Base-by-base conservation (phyloP, 257 asterid genomes). In the Solanum medicagineum region DNA sequence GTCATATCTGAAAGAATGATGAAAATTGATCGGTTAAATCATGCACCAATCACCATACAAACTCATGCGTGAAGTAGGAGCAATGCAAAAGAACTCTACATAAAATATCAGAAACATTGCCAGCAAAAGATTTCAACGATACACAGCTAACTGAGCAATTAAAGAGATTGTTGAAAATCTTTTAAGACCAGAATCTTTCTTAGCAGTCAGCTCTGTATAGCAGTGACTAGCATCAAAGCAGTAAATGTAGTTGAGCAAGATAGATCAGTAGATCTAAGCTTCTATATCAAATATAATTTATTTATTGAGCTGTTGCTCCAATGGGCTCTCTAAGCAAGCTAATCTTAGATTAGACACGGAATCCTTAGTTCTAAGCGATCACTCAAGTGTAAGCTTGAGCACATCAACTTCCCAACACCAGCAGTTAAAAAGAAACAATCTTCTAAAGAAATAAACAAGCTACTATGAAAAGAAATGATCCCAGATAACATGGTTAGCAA, bases 1-100 rank as follows among this genome's bases (percentile, higher is more conserved):
- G 86, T 97, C 98, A 63, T 94, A 95, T 90, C 99, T 97, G 94
- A 49, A 80, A 36, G 71, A 75, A 40, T 49, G 14, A 32, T 62
- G 71, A 81, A 42, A 75, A 75, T 55, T 63, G 36, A 83, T 44
- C 75, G 57, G 60, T 87, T 44, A 79, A 7, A 66, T 81, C 56
- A 65, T 11, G 45, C 69, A 26, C 8, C 62, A 45, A 84, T 49
- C 59, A 82, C 62, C 77, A 62, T 22, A 26, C 17, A 26, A 24
- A 26, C 57, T 75, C 59, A 22, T 13, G n/a, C 5, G 4, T 74
- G 59, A 22, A 74, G 85, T 81, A 36, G 85, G 59, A 81, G 40
- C 57, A 59, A 51, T 29, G 36, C 8, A 51, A 53, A 16, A 45
- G 12, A 44, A 83, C 15, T 84, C 8, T 19, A 53, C 45, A 45